Base-by-base conservation (phyloP, 805 yeast genomes). In the Candida tibetensis region DNA sequence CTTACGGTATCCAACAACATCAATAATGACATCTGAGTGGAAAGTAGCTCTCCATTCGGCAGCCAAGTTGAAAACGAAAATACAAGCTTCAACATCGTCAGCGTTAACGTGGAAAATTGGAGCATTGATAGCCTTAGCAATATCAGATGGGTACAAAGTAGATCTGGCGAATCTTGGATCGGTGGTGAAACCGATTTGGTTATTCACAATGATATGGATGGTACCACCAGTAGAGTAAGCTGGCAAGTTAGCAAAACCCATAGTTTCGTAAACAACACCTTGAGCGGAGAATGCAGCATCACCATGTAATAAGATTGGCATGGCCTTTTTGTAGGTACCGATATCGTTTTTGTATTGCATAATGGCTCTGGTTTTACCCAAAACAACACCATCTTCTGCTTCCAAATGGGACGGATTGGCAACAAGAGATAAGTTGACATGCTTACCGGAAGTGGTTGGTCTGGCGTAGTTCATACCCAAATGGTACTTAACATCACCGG, bases 101-200 rank as follows among this genome's bases (percentile, higher is more conserved):
- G 98, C 97, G 60, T 93, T 93, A 36, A 93, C 98, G 69, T 93
- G 99, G 95, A 93, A 93, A 56, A 93, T 89, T 46, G 99, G 99
- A 17, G 98, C 96, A 62, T 91, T 90, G 66, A 88, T 85, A 25
- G 96, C 74, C 73, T 93, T 93, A 54, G 97, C 98, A 60, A 93
- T 78, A 73, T 93, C 99, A 17, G 96, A 85, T 55, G 99, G 97
- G 68, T 93, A 93, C 57, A 95, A 91, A 34, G 99, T 93, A 17
- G 98, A 91, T 74, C 99, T 85, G 26, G 97, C 89, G 56, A 84
- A 83, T 72, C 96, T 80, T 51, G 99, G 99, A 64, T 93, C 98
- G 36, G 99, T 93, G 50, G 99, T 93, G 80, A 93, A 93, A 67
- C 99, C 99, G 64, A 93, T 91, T 78, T 93, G 99, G 74, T 93